These are phyloP conservation scores for Pythium coloratum DNA, from an alignment of 352 stramenopile genomes.

Conservation along the genomic window DNA sequence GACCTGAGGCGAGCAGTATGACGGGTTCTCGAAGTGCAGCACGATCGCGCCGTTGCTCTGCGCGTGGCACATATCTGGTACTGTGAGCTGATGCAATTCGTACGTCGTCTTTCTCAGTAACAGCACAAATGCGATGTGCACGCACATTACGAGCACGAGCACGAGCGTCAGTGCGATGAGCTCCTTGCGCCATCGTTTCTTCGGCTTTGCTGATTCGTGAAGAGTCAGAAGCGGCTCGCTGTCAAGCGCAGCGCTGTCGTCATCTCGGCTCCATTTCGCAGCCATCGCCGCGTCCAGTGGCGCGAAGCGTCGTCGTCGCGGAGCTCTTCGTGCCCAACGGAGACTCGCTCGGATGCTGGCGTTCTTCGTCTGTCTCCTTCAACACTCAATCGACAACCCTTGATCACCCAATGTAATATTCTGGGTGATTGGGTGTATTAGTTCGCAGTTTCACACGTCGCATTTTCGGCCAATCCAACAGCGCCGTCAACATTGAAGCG, in stretches of 20 bases:
- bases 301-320: background rate
- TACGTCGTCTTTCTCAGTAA: constrained; percentile 64
- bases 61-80: constrained; percentile 72
- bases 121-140: constrained; percentile 67
- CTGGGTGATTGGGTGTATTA: constrained; percentile 6
- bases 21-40: constrained; percentile 71
- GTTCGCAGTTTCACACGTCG: constrained; percentile 5
- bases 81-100: constrained; percentile 50
- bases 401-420: constrained; percentile 1
- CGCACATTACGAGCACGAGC: constrained; percentile 38
- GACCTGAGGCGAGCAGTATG: constrained; percentile 67
- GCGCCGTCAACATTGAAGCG: background rate
- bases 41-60: constrained; percentile 49
- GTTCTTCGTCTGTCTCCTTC: background rate
- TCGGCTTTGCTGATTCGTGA: background rate
- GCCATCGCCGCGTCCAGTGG: background rate
- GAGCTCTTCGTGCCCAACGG: background rate
- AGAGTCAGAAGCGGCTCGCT: constrained; percentile 13
- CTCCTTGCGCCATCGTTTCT: constrained; percentile 8
- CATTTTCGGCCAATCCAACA: background rate
- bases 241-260: background rate
- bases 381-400: background rate
- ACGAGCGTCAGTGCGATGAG: constrained; percentile 14
- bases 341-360: background rate
- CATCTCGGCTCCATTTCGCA: background rate